Evolutionary conservation across 192 early-diverging fungal genomes (phyloP), one percentile per base, ranked within the genome.

Genomic region (Pilobolus umbonatus): DNA sequence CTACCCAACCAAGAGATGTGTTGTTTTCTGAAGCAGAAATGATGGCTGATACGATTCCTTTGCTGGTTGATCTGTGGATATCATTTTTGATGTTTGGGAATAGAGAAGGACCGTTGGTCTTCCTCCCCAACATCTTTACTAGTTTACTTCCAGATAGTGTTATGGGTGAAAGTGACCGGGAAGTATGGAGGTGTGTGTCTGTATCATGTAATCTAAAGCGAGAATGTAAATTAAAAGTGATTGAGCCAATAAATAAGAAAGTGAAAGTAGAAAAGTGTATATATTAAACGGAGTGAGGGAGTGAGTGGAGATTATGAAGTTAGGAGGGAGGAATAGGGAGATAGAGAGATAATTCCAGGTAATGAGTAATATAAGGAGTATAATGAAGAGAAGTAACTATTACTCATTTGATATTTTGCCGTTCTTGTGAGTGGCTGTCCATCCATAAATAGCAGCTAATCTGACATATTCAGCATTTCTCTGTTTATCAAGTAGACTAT

Each of bases 371-470:
- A n/a, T 51, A 19, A 51, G 29, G 25, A 51, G 32, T 31, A 28
- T 51, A n/a, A 31, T 42, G 49, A 17, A 51, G 25, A 51, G 29
- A 44, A 44, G 19, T 19, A 17, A 3, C 25, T 28, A 26, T 12
- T 32, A 2, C 19, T 35, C 19, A 42, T 17, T 15, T 32, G 26
- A 21, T 43, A 3, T 7, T 59, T 22, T 59, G 14, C 31, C 25
- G 21, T 39, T 22, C 26, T 35, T 39, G 9, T 39, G 55, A 25
- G 17, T 53, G 5, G 65, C 67, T 7, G 71, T 69, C 76, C 76
- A 78, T 25, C 73, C 73, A 53, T 75, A 75, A 17, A 78, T 75
- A 0, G 73, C 68, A 5, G 73, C 67, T 0, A 78, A 46, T 15
- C 68, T 53, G 15, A 62, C 48, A 34, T 62, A 75, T 39, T 78